phyloP scores from a whole-genome alignment of 2,329 filamentous ascomycete species.

The Colletotrichum chlorophyti region DNA sequence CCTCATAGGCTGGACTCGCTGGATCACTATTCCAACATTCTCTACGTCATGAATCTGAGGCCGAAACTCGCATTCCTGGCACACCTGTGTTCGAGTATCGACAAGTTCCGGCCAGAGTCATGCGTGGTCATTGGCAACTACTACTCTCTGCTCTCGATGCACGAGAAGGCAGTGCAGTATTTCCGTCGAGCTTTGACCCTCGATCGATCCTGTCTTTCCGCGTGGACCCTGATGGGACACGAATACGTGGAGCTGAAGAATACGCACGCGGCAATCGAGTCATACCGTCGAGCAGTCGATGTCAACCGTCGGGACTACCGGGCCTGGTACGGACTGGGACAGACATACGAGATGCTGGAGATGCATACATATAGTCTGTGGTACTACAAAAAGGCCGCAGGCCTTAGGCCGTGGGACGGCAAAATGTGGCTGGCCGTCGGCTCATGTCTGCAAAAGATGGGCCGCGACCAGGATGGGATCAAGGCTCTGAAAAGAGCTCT shows the following conservation, averaged over 20 bases:
- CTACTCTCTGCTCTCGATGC: constrained; percentile 90
- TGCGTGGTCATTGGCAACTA: constrained; percentile 98
- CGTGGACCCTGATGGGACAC: constrained; percentile 98
- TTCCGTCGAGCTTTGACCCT: constrained; percentile 92
- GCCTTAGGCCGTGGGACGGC: constrained; percentile 91
- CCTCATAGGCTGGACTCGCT: constrained; percentile 82
- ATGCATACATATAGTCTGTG: constrained; percentile 98
- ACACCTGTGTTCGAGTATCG: constrained; percentile 86
- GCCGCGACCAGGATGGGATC: constrained; percentile 86
- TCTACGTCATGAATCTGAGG: constrained; percentile 88
- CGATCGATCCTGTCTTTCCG: constrained; percentile 88
- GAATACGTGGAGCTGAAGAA: constrained; percentile 99
- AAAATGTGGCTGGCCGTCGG: constrained; percentile 99
- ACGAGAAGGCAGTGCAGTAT: constrained; percentile 98
- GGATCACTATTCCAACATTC: constrained; percentile 96
- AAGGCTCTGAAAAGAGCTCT: constrained; percentile 93
- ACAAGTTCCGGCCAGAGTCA: constrained; percentile 96
- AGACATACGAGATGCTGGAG: constrained; percentile 96
- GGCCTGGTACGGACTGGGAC: constrained; percentile 96
- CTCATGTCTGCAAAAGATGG: constrained; percentile 89
- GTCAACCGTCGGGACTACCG: constrained; percentile 96
- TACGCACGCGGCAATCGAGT: constrained; percentile 96
- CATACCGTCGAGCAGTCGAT: constrained; percentile 92
- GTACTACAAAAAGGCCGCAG: constrained; percentile 96
- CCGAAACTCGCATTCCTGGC: constrained; percentile 93